Base-by-base conservation (phyloP, 2,329 filamentous ascomycete species). In the Akanthomyces uredinophilus region DNA sequence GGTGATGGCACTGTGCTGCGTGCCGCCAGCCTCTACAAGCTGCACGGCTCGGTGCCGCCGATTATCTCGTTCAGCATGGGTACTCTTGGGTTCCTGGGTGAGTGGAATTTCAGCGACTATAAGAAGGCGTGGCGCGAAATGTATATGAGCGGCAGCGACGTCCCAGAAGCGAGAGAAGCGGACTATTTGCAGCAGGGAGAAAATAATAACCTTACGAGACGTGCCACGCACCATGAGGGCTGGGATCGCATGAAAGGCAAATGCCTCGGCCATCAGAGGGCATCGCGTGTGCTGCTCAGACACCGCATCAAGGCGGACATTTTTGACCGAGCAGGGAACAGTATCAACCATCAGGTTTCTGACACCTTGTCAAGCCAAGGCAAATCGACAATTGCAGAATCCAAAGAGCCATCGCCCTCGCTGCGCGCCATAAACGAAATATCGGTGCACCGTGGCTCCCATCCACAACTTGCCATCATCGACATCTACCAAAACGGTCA, bases 51-150 rank as follows among this genome's bases (percentile, higher is more conserved):
- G 49, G 94, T 99, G 0, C 95, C 95, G 0, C 95, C 95, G 0
- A 90, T 99, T 39, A 80, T 99, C 8, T 92, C 91, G 1, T 99
- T 99, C 72, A 96, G 92, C 72, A 97, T 99, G 91, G 95, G 95
- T 6, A 96, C 94, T 0, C 79, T 99, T 1, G 95, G 95, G 0
- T 99, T 99, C 68, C 78, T 99, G 8, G 93, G 94, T 18, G 94
- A 98, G 75, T 99, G 94, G 93, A 96, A 95, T 69, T 98, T 98
- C 72, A 81, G 82, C 7, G 93, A 98, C 69, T 91, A 96, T 77
- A 96, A 96, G 76, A 84, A 91, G 54, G 95, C 95, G 0, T 96
- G 96, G 78, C 82, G 92, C 54, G 91, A 97, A 72, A 91, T 95
- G 59, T 97, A 96, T 77, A 96, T 96, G 90, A 85, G 83, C 68